Conservation (phyloP, 2,329 filamentous ascomycete genomes). For the Verticillium klebahnii region DNA sequence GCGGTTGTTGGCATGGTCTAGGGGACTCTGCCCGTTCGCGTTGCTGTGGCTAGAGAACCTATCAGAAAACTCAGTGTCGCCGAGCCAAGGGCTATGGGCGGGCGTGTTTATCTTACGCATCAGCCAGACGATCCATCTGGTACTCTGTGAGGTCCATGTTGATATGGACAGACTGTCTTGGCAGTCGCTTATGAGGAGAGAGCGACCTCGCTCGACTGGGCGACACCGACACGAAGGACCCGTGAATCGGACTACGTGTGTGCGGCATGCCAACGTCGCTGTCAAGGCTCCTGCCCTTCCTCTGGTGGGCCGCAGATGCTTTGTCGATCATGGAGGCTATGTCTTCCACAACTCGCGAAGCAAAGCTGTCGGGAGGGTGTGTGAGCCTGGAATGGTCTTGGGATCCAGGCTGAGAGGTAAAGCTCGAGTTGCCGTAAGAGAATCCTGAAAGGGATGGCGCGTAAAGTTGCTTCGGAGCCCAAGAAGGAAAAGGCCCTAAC, state of each 20-base stretch:
- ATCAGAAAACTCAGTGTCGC: background rate
- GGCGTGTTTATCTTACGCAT: constrained; percentile 29
- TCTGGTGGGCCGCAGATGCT: background rate
- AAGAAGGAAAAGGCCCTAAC: constrained; percentile 7
- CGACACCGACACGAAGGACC: constrained; percentile 32
- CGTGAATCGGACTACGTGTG: constrained; percentile 24
- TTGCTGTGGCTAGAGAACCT: constrained; percentile 6
- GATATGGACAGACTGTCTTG: constrained; percentile 36
- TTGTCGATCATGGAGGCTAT: background rate
- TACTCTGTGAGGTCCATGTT: constrained; percentile 44
- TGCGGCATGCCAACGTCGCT: background rate
- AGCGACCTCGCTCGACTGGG: constrained; percentile 25
- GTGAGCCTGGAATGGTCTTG: background rate
- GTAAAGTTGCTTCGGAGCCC: background rate
- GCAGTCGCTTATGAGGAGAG: constrained; percentile 27
- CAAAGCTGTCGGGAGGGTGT: background rate
- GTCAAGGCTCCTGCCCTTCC: constrained; percentile 4
- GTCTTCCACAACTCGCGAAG: background rate
- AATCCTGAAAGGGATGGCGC: background rate
- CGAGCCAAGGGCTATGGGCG: background rate
- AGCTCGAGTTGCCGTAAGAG: background rate
- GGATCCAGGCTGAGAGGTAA: background rate
- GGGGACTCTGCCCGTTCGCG: background rate
- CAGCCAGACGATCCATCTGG: constrained; percentile 42
- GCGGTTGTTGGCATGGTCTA: background rate